phyloP scores from a whole-genome alignment of 2,329 filamentous ascomycete species.

The Phyllosticta ampelicida region DNA sequence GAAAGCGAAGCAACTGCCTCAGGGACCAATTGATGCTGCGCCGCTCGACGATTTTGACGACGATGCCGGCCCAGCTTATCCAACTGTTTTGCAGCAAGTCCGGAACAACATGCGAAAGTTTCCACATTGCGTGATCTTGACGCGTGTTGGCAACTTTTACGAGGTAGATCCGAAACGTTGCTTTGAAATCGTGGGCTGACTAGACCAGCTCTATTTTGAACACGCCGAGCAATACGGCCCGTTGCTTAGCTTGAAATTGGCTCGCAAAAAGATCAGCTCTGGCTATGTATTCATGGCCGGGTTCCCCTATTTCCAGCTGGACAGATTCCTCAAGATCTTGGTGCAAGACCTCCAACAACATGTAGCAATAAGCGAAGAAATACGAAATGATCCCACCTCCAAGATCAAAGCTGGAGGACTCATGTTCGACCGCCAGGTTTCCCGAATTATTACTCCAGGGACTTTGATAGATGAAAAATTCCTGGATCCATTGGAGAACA shows the following conservation, averaged over 20 bases:
- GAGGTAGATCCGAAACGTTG: conserved; percentile 67
- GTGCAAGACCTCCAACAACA: conserved; percentile 85
- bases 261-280: conserved; percentile 66
- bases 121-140: conserved; percentile 80
- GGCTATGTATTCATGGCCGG: conserved; percentile 77
- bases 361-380: conserved; percentile 91
- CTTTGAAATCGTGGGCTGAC: not conserved
- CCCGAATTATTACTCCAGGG: conserved; percentile 83
- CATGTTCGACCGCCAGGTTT: conserved; percentile 74
- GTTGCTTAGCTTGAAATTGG: conserved; percentile 77
- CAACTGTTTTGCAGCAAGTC: conserved; percentile 80
- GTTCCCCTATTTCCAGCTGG: conserved; percentile 86
- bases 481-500: conserved; percentile 87
- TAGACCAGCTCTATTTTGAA: conserved; percentile 66
- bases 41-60: conserved; percentile 32
- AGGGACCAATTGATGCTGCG: conserved; percentile 41
- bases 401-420: conserved; percentile 66
- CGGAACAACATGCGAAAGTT: conserved; percentile 84
- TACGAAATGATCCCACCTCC: conserved; percentile 59
- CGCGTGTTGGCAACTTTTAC: conserved; percentile 90
- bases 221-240: conserved; percentile 85
- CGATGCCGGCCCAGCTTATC: conserved; percentile 52
- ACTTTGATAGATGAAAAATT: conserved; percentile 97
- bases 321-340: conserved; percentile 83
- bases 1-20: conserved; percentile 38